Base-by-base conservation (phyloP, 2,329 filamentous ascomycete genomes). In the Lachnum nothofagi region DNA sequence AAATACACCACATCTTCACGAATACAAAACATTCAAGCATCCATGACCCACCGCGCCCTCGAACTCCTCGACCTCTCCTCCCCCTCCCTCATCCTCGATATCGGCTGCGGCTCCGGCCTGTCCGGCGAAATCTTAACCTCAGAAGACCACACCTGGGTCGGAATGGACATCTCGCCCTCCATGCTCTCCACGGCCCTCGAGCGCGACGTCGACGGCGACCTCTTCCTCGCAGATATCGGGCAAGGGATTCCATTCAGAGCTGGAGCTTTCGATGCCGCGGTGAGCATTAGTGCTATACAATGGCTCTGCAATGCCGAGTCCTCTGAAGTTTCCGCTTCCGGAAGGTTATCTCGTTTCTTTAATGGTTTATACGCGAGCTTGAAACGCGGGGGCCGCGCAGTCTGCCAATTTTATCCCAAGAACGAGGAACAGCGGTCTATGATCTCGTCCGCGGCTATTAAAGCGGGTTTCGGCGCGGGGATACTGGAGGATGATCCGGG, bases 321-420 rank as follows among this genome's bases (percentile, higher is more conserved):
- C 51, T 88, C 82, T 64, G 89, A 94, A 42, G 91, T 93, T 0
- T 87, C 80, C 1, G 86, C 90, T 1, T 79, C 86, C 23, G 88
- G 86, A 0, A 75, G 93, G 5, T 70, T 98, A 22, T 78, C 80
- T 4, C 76, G 91, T 38, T 98, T 98, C 65, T 98, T 98, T 68
- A 89, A 94, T 62, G 89, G 90, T 0, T 70, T 98, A 1, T 98
- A 97, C 69, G 86, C 89, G 0, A 83, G 83, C 52, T 71, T 98
- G 54, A 82, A 83, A 55, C 76, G 93, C 17, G 93, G 93, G 5
- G 93, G 89, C 1, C 79, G 89, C 31, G 93, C 93, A 0, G 91
- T 97, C 12, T 95, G 91, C 66, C 93, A 98, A 64, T 98, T 98
- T 68, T 98, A 98, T 67, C 93, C 93, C 2, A 95, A 95, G 72